Evolutionary conservation across 2,329 filamentous ascomycete species (phyloP), one percentile per base, ranked within the genome.

Genomic region (Periconia sp.): DNA sequence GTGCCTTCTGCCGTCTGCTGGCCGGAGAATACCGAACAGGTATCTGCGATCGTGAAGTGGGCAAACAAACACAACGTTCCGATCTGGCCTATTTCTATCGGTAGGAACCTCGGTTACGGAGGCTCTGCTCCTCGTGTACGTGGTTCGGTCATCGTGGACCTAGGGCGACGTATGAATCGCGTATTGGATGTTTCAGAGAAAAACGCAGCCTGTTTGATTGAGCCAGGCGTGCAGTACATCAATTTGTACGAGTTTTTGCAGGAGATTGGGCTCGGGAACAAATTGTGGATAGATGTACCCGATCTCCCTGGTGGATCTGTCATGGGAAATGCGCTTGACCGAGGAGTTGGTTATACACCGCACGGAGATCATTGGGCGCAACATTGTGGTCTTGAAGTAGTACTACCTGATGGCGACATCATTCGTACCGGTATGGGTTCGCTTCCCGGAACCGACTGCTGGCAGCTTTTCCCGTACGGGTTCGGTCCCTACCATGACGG

Each of bases 41-140:
- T n/a, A n/a, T n/a, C n/a, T n/a, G 26, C 32, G 10, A 49, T 68
- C 16, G 51, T 68, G 11, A 45, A 50, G 29, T 52, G 56, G 28
- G 65, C 65, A 4, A 69, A 68, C 26, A 48, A 61, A 19, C 50
- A 62, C 44, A 43, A 45, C 3, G 54, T 71, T 4, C 65, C 65
- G 2, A 26, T 71, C 6, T 71, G 63, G 56, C 61, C 52, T 28
- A 62, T 42, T 52, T 62, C 61, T 24, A 65, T 56, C 48, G 73
- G 73, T 8, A 68, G 74, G 19, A 79, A 79, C 48, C 53, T 74
- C 4, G 74, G 47, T 0, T 79, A 79, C 45, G 77, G 77, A 11
- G 77, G 77, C 1, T 71, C 77, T 1, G 75, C 75, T 0, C 76
- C 76, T 0, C 57, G 73, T 3, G 65, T 77, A 2, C 65, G 66